phyloP scores from a whole-genome alignment of 495 filamentous ascomycete genomes.

The Aspergillus ostianus region DNA sequence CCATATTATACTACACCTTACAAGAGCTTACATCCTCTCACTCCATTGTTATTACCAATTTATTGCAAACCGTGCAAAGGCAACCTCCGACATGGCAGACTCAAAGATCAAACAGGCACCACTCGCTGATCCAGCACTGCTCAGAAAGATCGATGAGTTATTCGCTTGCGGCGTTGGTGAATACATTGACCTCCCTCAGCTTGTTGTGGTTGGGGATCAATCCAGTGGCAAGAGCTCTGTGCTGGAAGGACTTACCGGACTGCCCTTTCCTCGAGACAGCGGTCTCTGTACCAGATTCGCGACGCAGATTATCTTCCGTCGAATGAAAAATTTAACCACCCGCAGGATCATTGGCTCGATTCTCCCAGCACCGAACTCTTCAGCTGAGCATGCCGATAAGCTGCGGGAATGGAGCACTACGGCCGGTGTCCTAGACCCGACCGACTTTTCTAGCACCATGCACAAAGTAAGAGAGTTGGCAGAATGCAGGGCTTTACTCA shows the following conservation, averaged over 20 bases:
- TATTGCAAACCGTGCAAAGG: too few relatives aligned
- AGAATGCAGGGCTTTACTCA: too few relatives aligned
- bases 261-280: constrained; percentile 43
- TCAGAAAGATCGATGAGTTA: constrained; percentile 42
- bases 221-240: constrained; percentile 46
- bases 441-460: constrained; percentile 21
- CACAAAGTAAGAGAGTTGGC: neutral
- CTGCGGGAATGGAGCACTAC: constrained; percentile 25
- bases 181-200: constrained; percentile 33
- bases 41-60: too few relatives aligned
- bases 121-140: constrained; percentile 27
- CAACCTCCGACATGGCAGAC: neutral
- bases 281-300: constrained; percentile 46
- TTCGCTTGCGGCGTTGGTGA: constrained; percentile 38
- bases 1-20: too few relatives aligned
- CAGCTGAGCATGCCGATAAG: constrained; percentile 12
- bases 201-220: constrained; percentile 46
- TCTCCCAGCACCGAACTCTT: constrained; percentile 25
- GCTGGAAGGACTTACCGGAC: constrained; percentile 42
- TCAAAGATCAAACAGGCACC: neutral
- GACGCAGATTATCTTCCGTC: constrained; percentile 51
- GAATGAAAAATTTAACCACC: constrained; percentile 12
- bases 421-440: constrained; percentile 10
- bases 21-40: too few relatives aligned
- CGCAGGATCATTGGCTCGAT: constrained; percentile 23